A percentile compares a stretch with the other conserved stretches of the same genome.
Evolutionary conservation across 108 stramenopile genomes (phyloP).

Genomic region (Licmophora abbreviata): DNA sequence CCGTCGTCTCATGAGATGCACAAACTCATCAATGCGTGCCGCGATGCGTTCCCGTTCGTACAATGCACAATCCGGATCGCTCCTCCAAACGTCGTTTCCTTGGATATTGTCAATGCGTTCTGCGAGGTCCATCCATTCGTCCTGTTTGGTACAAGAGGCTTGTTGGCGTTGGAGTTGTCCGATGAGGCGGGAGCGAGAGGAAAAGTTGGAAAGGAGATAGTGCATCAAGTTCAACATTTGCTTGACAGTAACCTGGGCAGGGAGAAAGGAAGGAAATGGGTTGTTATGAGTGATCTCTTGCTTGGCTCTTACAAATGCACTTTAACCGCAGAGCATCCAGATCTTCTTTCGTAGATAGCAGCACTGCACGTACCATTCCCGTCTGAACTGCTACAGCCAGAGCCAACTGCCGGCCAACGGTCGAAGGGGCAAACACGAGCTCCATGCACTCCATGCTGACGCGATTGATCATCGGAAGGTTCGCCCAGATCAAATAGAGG

Average conservation of each 20-base stretch:
- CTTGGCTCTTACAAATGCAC: not conserved
- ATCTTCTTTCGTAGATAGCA: too few relatives aligned
- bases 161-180: constrained; percentile 59
- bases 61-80: constrained; percentile 62
- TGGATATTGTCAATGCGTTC: constrained; percentile 79
- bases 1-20: constrained; percentile 76
- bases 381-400: constrained; percentile 68
- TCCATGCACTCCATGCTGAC: constrained; percentile 55
- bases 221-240: constrained; percentile 52
- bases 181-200: constrained; percentile 61
- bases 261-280: not conserved
- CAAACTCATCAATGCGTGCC: constrained; percentile 79
- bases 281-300: not conserved
- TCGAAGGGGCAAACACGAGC: constrained; percentile 62
- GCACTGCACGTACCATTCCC: constrained; percentile 40
- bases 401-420: constrained; percentile 59
- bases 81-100: constrained; percentile 75
- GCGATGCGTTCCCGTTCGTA: constrained; percentile 79
- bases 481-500: constrained; percentile 2
- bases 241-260: constrained; percentile 31
- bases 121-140: constrained; percentile 87
- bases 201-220: constrained; percentile 46
- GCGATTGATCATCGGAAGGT: constrained; percentile 42
- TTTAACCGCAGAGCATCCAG: too few relatives aligned
- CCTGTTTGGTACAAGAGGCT: constrained; percentile 39